Evolutionary conservation across 495 filamentous ascomycete species (phyloP), one percentile per base, ranked within the genome.

Genomic region (Penicillium mononematosum): DNA sequence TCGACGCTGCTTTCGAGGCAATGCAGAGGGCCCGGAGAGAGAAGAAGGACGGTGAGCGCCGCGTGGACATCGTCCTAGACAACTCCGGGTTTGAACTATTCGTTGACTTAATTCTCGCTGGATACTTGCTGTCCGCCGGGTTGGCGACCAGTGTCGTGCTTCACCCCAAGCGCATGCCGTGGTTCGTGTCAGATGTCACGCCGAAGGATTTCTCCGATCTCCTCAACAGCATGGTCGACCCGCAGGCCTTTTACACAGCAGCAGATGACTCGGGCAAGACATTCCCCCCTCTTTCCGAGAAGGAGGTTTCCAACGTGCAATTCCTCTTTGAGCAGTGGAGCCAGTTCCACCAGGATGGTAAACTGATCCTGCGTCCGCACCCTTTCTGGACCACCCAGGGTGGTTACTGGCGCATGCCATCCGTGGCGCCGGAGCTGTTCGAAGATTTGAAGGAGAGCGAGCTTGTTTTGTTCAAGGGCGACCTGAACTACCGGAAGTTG

Each of bases 81-180:
- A 98, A 98, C 63, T 91, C 94, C 36, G 95, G 94, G 5, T 98
- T 98, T 64, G 95, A 98, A 75, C 81, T 98, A 9, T 98, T 88
- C 68, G 94, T 96, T 55, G 94, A 98, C 65, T 78, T 98, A 11
- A 86, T 97, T 44, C 79, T 98, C 3, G 92, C 88, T 5, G 94
- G 91, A 3, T 98, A 94, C 65, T 78, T 98, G 4, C 78, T 98
- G 7, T 84, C 87, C 0, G 73, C 89, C 4, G 88, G 87, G 0
- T 79, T 98, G 17, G 94, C 93, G 1, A 96, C 92, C 0, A 84
- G 81, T 6, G 79, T 98, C 14, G 85, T 96, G n/a, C 82, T 98
- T 8, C 91, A 96, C 67, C 90, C 94, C 5, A 98, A 98, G 73
- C 83, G 83, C 34, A 88, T 98, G 50, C 94, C 94, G 0, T 98